A percentile compares a stretch with the other conserved stretches of the same genome.
Evolutionary conservation across 1,284 basidiomycete genomes (phyloP).

Genomic region (Ganoderma resinaceum): DNA sequence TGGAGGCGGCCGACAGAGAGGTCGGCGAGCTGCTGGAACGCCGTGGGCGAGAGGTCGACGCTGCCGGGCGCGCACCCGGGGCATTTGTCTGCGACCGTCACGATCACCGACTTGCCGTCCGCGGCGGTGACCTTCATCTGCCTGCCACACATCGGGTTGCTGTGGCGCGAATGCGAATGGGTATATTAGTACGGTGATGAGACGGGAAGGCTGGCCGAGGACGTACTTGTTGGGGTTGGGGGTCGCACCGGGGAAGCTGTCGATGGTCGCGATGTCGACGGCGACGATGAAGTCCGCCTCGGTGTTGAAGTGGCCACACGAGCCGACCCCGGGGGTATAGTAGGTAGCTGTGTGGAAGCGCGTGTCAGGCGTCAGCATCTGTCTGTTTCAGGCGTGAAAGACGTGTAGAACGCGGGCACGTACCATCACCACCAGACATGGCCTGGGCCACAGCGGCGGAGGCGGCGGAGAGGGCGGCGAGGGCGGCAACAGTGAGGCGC

Average conservation of each 20-base stretch:
- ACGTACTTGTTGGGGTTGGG: conserved; percentile 30
- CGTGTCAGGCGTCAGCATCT: background rate
- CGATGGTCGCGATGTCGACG: conserved; percentile 24
- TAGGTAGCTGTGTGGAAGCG: background rate
- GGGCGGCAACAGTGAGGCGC: conserved; percentile 24
- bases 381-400: background rate
- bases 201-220: no score
- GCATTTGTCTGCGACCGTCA: conserved; percentile 53
- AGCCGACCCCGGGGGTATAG: conserved; percentile 29
- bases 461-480: conserved; percentile 21
- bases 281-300: conserved; percentile 32
- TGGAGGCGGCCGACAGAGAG: conserved; percentile 32
- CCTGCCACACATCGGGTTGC: conserved; percentile 46
- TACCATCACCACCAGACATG: conserved; percentile 22
- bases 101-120: conserved; percentile 44
- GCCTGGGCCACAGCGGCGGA: conserved; percentile 19
- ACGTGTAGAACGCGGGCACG: no score
- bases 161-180: conserved; percentile 1
- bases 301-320: conserved; percentile 30
- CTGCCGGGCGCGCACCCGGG: conserved; percentile 45
- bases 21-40: conserved; percentile 49
- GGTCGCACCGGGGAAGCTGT: conserved; percentile 28
- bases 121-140: conserved; percentile 36
- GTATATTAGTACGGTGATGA: no score
- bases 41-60: conserved; percentile 51